These are phyloP conservation scores for Tephrocybe sp. DNA, from an alignment of 768 basidiomycete species.

Conservation along the genomic window DNA sequence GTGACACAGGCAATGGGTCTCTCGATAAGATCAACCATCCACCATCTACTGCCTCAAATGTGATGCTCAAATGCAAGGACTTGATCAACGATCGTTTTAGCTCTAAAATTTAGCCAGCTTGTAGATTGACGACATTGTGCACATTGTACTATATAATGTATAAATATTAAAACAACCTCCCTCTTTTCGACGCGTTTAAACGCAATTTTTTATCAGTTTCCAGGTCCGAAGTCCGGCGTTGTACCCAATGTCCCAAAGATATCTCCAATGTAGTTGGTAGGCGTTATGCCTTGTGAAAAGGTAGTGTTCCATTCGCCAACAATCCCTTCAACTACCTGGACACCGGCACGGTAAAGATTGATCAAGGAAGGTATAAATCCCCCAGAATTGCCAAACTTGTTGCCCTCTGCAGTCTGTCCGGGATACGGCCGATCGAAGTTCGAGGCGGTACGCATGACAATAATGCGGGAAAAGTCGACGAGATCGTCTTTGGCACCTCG, in stretches of 20 bases:
- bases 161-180: too few relatives aligned
- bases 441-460: constrained; percentile 11
- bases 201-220: too few relatives aligned
- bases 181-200: too few relatives aligned
- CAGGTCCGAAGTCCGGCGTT: constrained; percentile 6
- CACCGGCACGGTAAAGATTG: constrained; percentile 1
- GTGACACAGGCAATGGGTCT: too few relatives aligned
- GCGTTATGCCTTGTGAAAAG: not conserved
- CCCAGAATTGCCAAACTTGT: constrained; percentile 2
- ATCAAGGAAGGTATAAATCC: constrained; percentile 1
- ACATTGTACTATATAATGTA: too few relatives aligned
- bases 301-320: constrained; percentile 1
- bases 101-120: too few relatives aligned
- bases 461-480: constrained; percentile 11
- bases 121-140: too few relatives aligned
- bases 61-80: too few relatives aligned
- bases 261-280: constrained; percentile 7
- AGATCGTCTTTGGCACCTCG: constrained; percentile 7
- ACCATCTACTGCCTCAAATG: too few relatives aligned
- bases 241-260: constrained; percentile 6
- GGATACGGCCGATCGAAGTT: constrained; percentile 12
- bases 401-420: constrained; percentile 9
- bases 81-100: too few relatives aligned
- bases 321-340: constrained; percentile 5
- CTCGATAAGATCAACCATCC: too few relatives aligned